A percentile compares a stretch with the other conserved stretches of the same genome.
These are phyloP conservation scores for Wickerhamomyces subpelliculosus DNA, from an alignment of 805 yeast genomes.

Conservation along the genomic window DNA sequence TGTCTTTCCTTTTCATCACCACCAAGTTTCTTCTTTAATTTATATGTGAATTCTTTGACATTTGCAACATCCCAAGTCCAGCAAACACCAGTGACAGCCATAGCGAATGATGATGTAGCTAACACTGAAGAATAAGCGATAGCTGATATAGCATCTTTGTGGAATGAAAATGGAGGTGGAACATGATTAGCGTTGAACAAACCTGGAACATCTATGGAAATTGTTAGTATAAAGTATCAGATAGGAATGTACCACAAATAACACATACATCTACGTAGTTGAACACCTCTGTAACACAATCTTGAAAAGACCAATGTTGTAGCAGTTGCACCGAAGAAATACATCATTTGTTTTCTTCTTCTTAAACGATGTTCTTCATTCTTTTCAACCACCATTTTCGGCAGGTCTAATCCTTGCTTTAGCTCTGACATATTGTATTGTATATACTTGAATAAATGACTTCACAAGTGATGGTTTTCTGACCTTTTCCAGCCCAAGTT, in stretches of 20 bases:
- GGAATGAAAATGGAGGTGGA: constrained; percentile 77
- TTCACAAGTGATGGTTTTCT: too few relatives aligned
- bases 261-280: constrained; percentile 50
- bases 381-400: constrained; percentile 10
- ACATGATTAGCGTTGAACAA: constrained; percentile 79
- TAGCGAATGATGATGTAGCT: constrained; percentile 64
- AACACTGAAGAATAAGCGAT: constrained; percentile 74
- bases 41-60: constrained; percentile 63
- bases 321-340: constrained; percentile 67
- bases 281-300: constrained; percentile 68
- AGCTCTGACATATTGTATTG: constrained; percentile 1
- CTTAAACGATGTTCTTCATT: constrained; percentile 28
- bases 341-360: constrained; percentile 63
- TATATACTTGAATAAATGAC: background rate
- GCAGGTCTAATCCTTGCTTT: constrained; percentile 3
- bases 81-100: constrained; percentile 66
- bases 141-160: constrained; percentile 80
- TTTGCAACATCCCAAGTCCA: constrained; percentile 75
- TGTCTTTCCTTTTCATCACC: constrained; percentile 55
- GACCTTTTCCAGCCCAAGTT: too few relatives aligned
- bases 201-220: constrained; percentile 46
- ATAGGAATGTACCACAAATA: background rate
- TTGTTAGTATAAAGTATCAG: constrained; percentile 6
- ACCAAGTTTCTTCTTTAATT: constrained; percentile 58
- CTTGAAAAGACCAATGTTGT: constrained; percentile 67